Conservation (phyloP, 768 basidiomycete species). For the Phanerochaete carnosa region DNA sequence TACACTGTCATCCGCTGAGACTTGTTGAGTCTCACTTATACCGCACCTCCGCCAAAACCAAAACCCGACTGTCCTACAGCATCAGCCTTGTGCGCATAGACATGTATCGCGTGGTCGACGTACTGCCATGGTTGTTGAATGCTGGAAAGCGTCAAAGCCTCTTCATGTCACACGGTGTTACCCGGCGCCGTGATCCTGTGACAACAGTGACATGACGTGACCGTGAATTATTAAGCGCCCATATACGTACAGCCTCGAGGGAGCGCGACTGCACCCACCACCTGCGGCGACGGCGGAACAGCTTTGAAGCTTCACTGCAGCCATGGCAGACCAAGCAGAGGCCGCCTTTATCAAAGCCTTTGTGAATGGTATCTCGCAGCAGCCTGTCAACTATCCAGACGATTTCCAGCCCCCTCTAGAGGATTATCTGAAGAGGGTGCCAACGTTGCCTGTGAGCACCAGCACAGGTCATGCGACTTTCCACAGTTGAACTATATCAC, state of each 20-base stretch:
- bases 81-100: background rate
- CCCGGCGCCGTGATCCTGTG: conserved; percentile 1
- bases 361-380: conserved; percentile 57
- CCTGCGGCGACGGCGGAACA: background rate
- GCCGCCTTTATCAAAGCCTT: conserved; percentile 65
- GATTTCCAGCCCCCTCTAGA: conserved; percentile 74
- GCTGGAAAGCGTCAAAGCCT: background rate
- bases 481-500: background rate
- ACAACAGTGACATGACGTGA: conserved; percentile 5
- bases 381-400: conserved; percentile 66
- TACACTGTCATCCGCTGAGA: background rate
- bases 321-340: conserved; percentile 56
- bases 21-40: background rate
- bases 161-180: conserved; percentile 5
- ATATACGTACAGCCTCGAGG: conserved; percentile 8
- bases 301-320: background rate
- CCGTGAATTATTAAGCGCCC: background rate
- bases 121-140: conserved; percentile 22
- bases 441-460: conserved; percentile 57
- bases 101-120: conserved; percentile 6
- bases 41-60: conserved; percentile 57
- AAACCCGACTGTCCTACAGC: conserved; percentile 52
- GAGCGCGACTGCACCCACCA: background rate
- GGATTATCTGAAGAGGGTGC: conserved; percentile 65
- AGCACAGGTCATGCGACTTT: background rate